phyloP scores from a whole-genome alignment of 2,329 filamentous ascomycete species.

The Pleoardoris graminearum region DNA sequence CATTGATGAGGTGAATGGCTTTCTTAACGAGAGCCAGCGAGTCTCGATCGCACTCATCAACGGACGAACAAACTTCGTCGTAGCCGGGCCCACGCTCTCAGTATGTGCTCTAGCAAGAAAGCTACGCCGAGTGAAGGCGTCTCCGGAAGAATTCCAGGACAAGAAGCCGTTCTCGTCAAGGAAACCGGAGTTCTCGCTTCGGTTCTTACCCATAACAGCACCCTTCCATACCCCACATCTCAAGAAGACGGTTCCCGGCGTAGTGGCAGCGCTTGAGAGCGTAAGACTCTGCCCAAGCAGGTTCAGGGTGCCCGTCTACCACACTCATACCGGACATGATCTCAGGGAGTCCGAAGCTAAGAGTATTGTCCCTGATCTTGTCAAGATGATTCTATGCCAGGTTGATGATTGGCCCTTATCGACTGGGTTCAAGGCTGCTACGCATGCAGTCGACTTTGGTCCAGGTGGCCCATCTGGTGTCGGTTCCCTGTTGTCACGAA shows the following conservation, averaged over 20 bases:
- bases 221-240: constrained; percentile 98
- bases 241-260: constrained; percentile 75
- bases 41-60: constrained; percentile 96
- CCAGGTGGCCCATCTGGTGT: constrained; percentile 96
- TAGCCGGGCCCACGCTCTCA: constrained; percentile 93
- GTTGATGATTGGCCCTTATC: constrained; percentile 96
- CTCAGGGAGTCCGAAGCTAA: constrained; percentile 68
- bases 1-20: constrained; percentile 95
- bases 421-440: constrained; percentile 85
- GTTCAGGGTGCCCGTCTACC: constrained; percentile 82
- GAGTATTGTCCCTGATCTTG: constrained; percentile 81
- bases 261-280: constrained; percentile 84
- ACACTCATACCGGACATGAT: constrained; percentile 79
- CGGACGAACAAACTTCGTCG: constrained; percentile 94
- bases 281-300: constrained; percentile 73
- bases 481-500: constrained; percentile 93
- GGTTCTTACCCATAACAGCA: constrained; percentile 95
- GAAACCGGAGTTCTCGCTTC: constrained; percentile 94
- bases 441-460: constrained; percentile 94
- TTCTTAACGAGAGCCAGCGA: constrained; percentile 87
- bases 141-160: constrained; percentile 95
- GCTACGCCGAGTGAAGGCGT: constrained; percentile 93
- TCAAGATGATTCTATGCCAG: constrained; percentile 93
- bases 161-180: constrained; percentile 92
- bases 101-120: constrained; percentile 94